Conservation (phyloP, 208 protist genomes). For the Tritrichomonas musculus region DNA sequence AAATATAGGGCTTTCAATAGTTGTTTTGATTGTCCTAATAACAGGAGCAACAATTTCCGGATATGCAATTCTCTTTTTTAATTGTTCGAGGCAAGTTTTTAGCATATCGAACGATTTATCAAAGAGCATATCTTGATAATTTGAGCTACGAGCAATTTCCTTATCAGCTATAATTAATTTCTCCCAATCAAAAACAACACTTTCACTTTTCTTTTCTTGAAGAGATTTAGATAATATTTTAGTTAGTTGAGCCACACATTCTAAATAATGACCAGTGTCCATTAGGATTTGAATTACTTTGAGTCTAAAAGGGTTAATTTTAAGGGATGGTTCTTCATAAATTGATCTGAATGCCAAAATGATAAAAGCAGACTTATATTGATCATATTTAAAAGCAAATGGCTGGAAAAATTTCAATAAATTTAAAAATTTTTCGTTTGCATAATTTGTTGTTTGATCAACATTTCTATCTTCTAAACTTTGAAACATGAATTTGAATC, state of each 20-base stretch:
- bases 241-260: background rate
- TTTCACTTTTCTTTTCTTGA: background rate
- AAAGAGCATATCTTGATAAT: background rate
- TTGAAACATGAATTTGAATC: background rate
- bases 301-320: background rate
- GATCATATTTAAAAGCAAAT: background rate
- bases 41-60: constrained; percentile 4
- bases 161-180: background rate
- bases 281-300: background rate
- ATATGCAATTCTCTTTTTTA: background rate
- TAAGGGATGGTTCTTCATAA: background rate
- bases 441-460: background rate
- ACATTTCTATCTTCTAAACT: background rate
- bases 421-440: background rate
- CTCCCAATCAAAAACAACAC: background rate
- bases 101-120: background rate
- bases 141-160: background rate
- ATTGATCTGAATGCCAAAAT: background rate
- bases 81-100: background rate
- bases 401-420: background rate
- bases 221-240: background rate
- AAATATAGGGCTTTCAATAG: background rate
- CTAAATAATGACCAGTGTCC: background rate
- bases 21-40: background rate
- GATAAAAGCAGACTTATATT: background rate